Percentiles rank a stretch among this genome's conserved stretches.
Evolutionary conservation across 768 basidiomycete genomes (phyloP).

Genomic region (Suillus luteus): DNA sequence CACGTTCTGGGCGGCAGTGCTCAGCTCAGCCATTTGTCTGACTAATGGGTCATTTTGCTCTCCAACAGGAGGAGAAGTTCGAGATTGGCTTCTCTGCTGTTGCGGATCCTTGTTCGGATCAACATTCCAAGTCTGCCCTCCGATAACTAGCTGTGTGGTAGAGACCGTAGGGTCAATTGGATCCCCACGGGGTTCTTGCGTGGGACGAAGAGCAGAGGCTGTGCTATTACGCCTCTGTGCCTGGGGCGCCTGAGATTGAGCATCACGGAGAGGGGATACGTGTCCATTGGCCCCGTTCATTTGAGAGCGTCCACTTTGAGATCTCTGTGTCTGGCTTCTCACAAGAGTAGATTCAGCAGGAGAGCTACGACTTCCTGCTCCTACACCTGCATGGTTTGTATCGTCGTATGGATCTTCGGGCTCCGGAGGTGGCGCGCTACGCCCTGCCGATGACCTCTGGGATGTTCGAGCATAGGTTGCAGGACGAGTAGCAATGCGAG

Average conservation of each 20-base stretch:
- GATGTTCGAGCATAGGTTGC: slow-evolving; percentile 54
- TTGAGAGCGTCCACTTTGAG: slow-evolving; percentile 33
- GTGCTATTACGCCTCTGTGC: slow-evolving; percentile 30
- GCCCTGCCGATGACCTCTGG: slow-evolving; percentile 33
- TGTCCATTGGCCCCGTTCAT: slow-evolving; percentile 35
- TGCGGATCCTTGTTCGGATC: slow-evolving; percentile 71
- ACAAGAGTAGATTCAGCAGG: slow-evolving; percentile 32
- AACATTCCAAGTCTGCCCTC: slow-evolving; percentile 64
- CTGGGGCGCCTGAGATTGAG: slow-evolving; percentile 23
- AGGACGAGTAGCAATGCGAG: slow-evolving; percentile 55
- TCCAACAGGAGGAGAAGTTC: slow-evolving; percentile 37
- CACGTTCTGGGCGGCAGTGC: slow-evolving; percentile 22
- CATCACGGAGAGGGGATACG: slow-evolving; percentile 25
- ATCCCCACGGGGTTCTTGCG: slow-evolving; percentile 51
- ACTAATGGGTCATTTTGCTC: slow-evolving; percentile 61
- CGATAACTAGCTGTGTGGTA: slow-evolving; percentile 63
- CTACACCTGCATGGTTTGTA: slow-evolving; percentile 60
- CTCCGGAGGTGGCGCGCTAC: slow-evolving; percentile 28
- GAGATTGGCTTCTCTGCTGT: slow-evolving; percentile 28
- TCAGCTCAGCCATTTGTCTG: slow-evolving; percentile 63
- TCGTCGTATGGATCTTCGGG: slow-evolving; percentile 56
- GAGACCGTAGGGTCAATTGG: slow-evolving; percentile 64
- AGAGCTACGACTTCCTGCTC: slow-evolving; percentile 48
- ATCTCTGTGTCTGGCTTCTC: slow-evolving; percentile 35
- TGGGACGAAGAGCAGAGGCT: slow-evolving; percentile 28